These are phyloP conservation scores for Aspergillus floridensis DNA, from an alignment of 2,329 filamentous ascomycete genomes.

Conservation along the genomic window DNA sequence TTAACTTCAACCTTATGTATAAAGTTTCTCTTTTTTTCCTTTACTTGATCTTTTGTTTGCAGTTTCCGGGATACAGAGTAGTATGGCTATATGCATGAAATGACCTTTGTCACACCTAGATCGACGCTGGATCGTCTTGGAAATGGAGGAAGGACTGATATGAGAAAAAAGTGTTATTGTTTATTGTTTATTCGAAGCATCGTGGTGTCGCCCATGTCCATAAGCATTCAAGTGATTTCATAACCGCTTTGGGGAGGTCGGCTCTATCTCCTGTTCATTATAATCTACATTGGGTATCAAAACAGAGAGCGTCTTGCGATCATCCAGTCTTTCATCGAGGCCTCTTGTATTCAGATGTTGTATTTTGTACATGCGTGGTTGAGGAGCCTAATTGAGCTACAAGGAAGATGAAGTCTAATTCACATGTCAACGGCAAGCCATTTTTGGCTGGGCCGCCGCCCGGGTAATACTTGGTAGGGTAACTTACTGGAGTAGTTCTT, in stretches of 20 bases:
- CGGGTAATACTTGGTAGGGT: neutral
- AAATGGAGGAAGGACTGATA: constrained; percentile 26
- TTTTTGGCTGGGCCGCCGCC: neutral
- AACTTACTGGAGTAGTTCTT: too few species aligned
- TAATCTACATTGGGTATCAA: constrained; percentile 19
- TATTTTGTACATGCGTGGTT: neutral
- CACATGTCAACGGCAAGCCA: too few species aligned
- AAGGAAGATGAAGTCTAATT: too few species aligned
- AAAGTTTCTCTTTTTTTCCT: constrained; percentile 26
- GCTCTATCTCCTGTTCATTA: constrained; percentile 7
- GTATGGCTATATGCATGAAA: constrained; percentile 34
- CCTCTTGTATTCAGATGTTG: neutral
- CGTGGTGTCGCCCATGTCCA: constrained; percentile 17
- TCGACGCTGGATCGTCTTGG: constrained; percentile 43
- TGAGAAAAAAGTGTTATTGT: constrained; percentile 24
- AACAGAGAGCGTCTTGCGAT: constrained; percentile 16
- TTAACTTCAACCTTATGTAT: constrained; percentile 37
- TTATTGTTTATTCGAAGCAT: constrained; percentile 17
- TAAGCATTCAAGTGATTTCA: constrained; percentile 11
- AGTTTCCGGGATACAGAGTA: constrained; percentile 28
- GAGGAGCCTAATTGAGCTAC: too few species aligned
- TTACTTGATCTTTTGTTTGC: constrained; percentile 18
- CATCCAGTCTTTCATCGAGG: constrained; percentile 8
- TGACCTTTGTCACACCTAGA: constrained; percentile 31
- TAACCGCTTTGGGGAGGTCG: constrained; percentile 5